Evolutionary conservation across 2,329 filamentous ascomycete genomes (phyloP), one percentile per base, ranked within the genome.

Genomic region (Trichoderma asperellum): DNA sequence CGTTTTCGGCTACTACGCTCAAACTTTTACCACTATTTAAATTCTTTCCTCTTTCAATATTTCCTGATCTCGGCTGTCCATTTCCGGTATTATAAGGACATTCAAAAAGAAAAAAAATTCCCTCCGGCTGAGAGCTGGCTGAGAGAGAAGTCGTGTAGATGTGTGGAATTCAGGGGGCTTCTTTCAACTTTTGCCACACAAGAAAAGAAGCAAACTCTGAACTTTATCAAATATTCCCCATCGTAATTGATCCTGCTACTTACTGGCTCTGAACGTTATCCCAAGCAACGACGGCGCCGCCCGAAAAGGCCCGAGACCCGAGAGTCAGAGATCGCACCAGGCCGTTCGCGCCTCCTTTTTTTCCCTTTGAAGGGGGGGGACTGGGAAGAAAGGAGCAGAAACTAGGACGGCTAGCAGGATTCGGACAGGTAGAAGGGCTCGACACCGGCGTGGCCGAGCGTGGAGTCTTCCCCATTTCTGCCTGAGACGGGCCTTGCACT

Each of bases 261-360:
- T 32, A 34, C 29, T 27, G 29, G n/a, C 55, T 59, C 2, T 43
- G 40, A 40, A 52, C 10, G 55, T 18, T 43, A 43, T 43, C 18
- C 40, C 16, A 32, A 34, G 32, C 24, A 53, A 55, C n/a, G 27
- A 56, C 65, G 65, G 65, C 32, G 65, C 65, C 65, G 65, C 65
- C 65, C 65, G 65, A 68, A 67, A 67, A 59, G 64, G 64, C 64
- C 64, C 64, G 64, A 59, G 40, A n/a, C 64, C 64, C 55, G 64
- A 52, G n/a, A 67, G 40, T 58, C 49, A 52, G 64, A 40, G 40
- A 35, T 27, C 14, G 29, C 43, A 59, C 32, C 29, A 47, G 43
- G 24, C 64, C n/a, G 64, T 18, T 49, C 55, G 24, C 64, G 63
- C 63, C 63, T 49, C 63, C 53, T 12, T 66, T 66, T 29, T 32